Conservation (phyloP, 2,329 filamentous ascomycete genomes). For the Penicillium sp. region DNA sequence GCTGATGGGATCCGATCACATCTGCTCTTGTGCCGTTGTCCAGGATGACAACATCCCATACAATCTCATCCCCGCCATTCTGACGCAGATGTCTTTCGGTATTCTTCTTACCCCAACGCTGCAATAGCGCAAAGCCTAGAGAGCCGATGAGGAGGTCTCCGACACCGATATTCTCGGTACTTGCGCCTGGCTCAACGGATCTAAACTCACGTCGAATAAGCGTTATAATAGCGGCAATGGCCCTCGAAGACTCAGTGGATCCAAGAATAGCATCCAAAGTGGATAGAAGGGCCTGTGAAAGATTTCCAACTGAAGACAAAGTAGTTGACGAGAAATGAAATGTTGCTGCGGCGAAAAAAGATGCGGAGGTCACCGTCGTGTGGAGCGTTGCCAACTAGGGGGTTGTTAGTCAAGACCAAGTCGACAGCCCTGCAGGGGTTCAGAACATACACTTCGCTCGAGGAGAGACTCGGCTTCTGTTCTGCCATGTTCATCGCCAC, state of each 20-base stretch:
- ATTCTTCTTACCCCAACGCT: slow-evolving; percentile 47
- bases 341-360: slow-evolving; percentile 47
- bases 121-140: slow-evolving; percentile 46
- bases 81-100: slow-evolving; percentile 43
- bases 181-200: slow-evolving; percentile 32
- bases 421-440: not conserved
- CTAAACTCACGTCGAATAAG: slow-evolving; percentile 47
- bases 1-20: slow-evolving; percentile 44
- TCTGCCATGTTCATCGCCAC: slow-evolving; percentile 48
- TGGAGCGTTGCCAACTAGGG: slow-evolving; percentile 44
- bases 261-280: slow-evolving; percentile 48
- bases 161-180: slow-evolving; percentile 42
- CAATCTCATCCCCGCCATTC: slow-evolving; percentile 43
- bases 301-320: slow-evolving; percentile 42
- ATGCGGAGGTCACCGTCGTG: slow-evolving; percentile 46
- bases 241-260: slow-evolving; percentile 49
- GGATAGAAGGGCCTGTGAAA: slow-evolving; percentile 46
- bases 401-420: slow-evolving; percentile 10
- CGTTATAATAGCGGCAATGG: slow-evolving; percentile 49
- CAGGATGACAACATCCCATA: slow-evolving; percentile 51
- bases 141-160: slow-evolving; percentile 46
- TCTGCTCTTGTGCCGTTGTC: slow-evolving; percentile 48
- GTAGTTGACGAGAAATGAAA: slow-evolving; percentile 48
- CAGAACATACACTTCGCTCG: slow-evolving; percentile 44
- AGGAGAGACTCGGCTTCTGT: slow-evolving; percentile 45